Base-by-base conservation (phyloP, 106 monocot genomes). In the Acorus calamus region DNA sequence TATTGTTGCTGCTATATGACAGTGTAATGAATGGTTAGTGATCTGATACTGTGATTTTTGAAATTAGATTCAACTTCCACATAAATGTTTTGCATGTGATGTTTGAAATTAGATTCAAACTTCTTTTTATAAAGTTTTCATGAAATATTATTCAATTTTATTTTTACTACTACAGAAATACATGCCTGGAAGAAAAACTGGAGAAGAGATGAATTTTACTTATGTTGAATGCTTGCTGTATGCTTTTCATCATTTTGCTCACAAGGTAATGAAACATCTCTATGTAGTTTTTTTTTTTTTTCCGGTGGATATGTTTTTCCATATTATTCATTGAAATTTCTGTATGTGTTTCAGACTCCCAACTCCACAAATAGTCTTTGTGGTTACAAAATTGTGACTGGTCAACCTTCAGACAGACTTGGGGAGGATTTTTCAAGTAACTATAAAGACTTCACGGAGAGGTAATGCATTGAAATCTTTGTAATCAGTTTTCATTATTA, bases 311-410 rank as follows among this genome's bases (percentile, higher is more conserved):
- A 8, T 64, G 8, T 8, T 12, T 12, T 14, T 8, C 14, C 62
- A 59, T 58, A 14, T n/a, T 64, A 28, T 59, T 71, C 11, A 56
- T 74, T 47, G 76, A 3, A 56, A 42, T 14, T 13, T 3, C 12
- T 66, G 7, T 67, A 46, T 75, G 53, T 53, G 47, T 58, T 88
- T 69, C 73, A 99, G 98, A 86, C 92, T 49, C 98, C 98, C 61
- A 99, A 99, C 62, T 83, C 92, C 14, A 99, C 98, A 43, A 99
- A 99, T 68, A 99, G 92, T 76, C 79, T 99, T 14, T 99, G 98
- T 67, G 98, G 98, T 8, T 99, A 99, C 79, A 99, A 99, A 70
- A 92, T 99, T 72, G 92, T 99, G 44, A 99, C 98, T 65, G 98
- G 98, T 6, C 98, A 99, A 66, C 98, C 98, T 43, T 99, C 98